Evolutionary conservation across 768 basidiomycete species (phyloP), one percentile per base, ranked within the genome.

Genomic region (Termitomyces sp.): DNA sequence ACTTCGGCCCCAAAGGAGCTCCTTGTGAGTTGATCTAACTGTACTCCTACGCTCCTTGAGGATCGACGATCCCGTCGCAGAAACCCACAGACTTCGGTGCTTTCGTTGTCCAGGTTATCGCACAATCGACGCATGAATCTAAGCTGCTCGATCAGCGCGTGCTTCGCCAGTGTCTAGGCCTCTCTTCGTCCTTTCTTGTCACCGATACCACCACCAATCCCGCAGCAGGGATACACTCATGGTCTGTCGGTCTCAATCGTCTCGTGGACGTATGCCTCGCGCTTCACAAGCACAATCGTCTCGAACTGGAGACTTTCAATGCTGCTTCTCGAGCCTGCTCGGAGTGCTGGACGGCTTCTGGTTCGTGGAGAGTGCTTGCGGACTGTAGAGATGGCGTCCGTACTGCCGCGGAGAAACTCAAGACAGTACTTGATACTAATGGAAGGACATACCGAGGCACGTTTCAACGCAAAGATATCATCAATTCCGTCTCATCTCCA

Each of bases 181-280:
- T 91, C 40, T 80, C 90, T 14, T 85, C 90, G 1, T 88, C 89
- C n/a, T 90, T 86, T 65, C 81, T 91, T 45, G 67, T 93, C 57
- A 84, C 89, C 12, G 90, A 93, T 70, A 78, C 79, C 0, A 84
- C 82, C 55, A 89, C 77, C 60, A 83, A 84, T 64, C 74, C 81
- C 0, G 77, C 78, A 37, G 66, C 65, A 0, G 91, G 89, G 0
- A 70, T 84, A 26, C 59, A 63, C 14, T 79, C 83, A 9, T 93
- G 90, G 90, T 76, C 73, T 56, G 71, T 73, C 6, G 90, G 90
- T 2, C 81, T 93, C 64, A 78, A 77, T 68, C 75, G 80, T 11
- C 76, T 92, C 30, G 82, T 89, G 30, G 90, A 92, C 61, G 73
- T 91, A 51, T 72, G 89, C 57, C 76, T 87, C 50, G 86, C 80